Conservation (phyloP, 192 early-diverging fungal genomes). For the Backusella sp. region DNA sequence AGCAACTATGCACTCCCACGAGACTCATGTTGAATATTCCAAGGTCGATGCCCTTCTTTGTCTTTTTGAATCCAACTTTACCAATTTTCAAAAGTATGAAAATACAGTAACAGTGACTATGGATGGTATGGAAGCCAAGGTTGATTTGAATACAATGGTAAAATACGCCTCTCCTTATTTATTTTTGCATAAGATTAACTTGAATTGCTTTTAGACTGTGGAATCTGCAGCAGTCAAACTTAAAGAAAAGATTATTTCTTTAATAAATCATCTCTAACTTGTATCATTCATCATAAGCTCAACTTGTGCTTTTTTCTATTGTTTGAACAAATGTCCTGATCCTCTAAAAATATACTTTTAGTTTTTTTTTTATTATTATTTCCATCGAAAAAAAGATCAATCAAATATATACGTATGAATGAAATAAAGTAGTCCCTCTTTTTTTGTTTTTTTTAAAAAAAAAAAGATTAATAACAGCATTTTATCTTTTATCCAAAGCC, state of each 20-base stretch:
- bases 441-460: too few species aligned
- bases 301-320: not conserved
- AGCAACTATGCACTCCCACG: not conserved
- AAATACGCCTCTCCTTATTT: not conserved
- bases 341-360: too few species aligned
- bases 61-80: constrained; percentile 30
- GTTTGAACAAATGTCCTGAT: not conserved
- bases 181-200: not conserved
- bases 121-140: constrained; percentile 20
- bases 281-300: not conserved
- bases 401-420: too few species aligned
- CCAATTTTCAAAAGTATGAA: constrained; percentile 6
- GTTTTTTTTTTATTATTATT: too few species aligned
- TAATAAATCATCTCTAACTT: not conserved
- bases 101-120: constrained; percentile 17
- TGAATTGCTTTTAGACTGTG: not conserved
- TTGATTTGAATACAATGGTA: constrained; percentile 31
- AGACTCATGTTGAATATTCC: not conserved
- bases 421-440: too few species aligned
- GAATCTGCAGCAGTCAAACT: not conserved
- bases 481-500: too few species aligned
- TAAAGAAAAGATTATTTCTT: not conserved
- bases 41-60: not conserved
- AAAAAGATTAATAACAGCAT: too few species aligned
- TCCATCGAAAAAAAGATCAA: too few species aligned